Evolutionary conservation across 192 early-diverging fungal species (phyloP), one percentile per base, ranked within the genome.

Genomic region (Entophlyctis luteolus): DNA sequence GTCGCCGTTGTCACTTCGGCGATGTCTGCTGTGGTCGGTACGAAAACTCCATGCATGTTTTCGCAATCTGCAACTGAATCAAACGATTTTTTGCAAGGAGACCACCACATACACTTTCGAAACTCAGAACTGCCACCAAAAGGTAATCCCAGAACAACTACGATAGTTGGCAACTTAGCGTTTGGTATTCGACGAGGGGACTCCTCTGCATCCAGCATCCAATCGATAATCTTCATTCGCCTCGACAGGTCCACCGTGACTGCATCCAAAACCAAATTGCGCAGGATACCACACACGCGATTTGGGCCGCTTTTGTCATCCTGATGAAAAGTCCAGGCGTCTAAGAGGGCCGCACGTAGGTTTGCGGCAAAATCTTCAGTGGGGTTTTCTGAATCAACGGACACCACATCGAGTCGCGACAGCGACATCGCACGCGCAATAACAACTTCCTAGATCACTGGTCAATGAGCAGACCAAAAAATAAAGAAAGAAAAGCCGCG

Each of bases 231-330:
- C 10, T 14, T n/a, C 20, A 59, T 39, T 8, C 63, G 20, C 3
- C 63, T 18, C 14, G 46, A 25, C 27, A 66, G 2, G 34, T 66
- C 63, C 10, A 2, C 1, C 4, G 37, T 55, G 2, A 39, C 48
- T 10, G 6, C 12, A 32, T 66, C 63, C 16, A 66, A 52, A 8
- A 66, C 4, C 27, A 66, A 66, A 4, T 22, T 27, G 33, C 63
- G 63, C 14, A 66, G 42, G 6, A 66, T 52, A 37, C 50, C 63
- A n/a, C n/a, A n/a, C n/a, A n/a, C n/a, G n/a, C 39, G 39, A 42
- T 8, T 8, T 42, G 39, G 39, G 39, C 8, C n/a, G 0, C 5
- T 16, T 34, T 25, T 22, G 50, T 35, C 34, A 1, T 3, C 18
- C 8, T 25, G 6, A 0, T 6, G 8, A 12, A n/a, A 12, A 8